Percentiles rank a stretch among this genome's conserved stretches.
These are phyloP conservation scores for Brassica incana DNA, from an alignment of 345 rosid species.

Conservation along the genomic window DNA sequence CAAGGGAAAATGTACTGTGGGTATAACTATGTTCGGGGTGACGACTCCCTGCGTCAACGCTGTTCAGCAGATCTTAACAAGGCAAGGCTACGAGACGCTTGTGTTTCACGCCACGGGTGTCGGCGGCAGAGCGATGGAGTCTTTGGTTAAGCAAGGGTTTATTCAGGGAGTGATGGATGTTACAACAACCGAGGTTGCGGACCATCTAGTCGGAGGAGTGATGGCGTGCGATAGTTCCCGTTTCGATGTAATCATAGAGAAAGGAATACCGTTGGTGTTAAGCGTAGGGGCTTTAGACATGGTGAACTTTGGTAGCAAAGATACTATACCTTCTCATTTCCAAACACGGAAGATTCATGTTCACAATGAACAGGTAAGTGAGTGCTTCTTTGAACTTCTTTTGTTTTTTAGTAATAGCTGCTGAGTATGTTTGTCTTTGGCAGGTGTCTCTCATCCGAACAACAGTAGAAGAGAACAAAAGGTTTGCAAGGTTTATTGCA, in stretches of 20 bases:
- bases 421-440: constrained; percentile 4
- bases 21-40: constrained; percentile 93
- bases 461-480: constrained; percentile 72
- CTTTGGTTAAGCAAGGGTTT: constrained; percentile 73
- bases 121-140: constrained; percentile 96
- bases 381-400: not conserved
- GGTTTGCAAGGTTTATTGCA: constrained; percentile 74
- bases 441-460: constrained; percentile 88
- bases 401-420: not conserved
- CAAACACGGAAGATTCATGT: constrained; percentile 68
- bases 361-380: constrained; percentile 69
- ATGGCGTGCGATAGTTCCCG: constrained; percentile 93
- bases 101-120: constrained; percentile 95
- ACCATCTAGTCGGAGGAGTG: constrained; percentile 84
- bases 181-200: constrained; percentile 96
- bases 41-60: constrained; percentile 82
- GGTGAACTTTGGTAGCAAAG: constrained; percentile 87
- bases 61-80: constrained; percentile 60
- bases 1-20: constrained; percentile 54
- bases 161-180: constrained; percentile 89
- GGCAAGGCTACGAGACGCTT: constrained; percentile 77
- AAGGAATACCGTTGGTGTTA: constrained; percentile 79
- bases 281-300: constrained; percentile 94
- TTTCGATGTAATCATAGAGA: constrained; percentile 70
- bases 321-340: constrained; percentile 68